Evolutionary conservation across 2,329 filamentous ascomycete genomes (phyloP).

Genomic region (Neocucurbitaria cava): DNA sequence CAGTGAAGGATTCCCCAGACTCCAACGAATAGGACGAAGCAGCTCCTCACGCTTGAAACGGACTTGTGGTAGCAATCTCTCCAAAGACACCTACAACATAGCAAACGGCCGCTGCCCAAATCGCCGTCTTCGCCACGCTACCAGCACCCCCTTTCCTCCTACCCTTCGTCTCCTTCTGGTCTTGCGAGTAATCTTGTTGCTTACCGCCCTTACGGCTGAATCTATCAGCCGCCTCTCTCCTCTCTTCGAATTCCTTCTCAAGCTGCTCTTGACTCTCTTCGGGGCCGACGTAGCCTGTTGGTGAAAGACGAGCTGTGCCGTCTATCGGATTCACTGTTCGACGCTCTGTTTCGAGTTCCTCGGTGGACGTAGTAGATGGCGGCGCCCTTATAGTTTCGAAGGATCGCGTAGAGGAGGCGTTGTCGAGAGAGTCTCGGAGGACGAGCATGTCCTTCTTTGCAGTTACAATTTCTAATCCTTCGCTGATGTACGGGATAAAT

Average conservation of each 20-base stretch:
- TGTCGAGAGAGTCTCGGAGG: slow-evolving; percentile 27
- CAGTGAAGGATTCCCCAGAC: not conserved
- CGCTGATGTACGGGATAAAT: slow-evolving; percentile 40
- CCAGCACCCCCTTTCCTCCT: slow-evolving; percentile 20
- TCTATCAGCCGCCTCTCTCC: slow-evolving; percentile 26
- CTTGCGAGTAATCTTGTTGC: slow-evolving; percentile 1
- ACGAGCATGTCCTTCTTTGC: slow-evolving; percentile 41
- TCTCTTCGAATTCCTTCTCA: slow-evolving; percentile 31
- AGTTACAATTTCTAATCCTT: slow-evolving; percentile 35
- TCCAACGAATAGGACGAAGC: not conserved
- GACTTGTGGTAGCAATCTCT: slow-evolving; percentile 22
- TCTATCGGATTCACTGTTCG: slow-evolving; percentile 43
- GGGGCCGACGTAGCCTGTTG: slow-evolving; percentile 44
- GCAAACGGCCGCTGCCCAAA: slow-evolving; percentile 36
- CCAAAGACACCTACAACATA: slow-evolving; percentile 44
- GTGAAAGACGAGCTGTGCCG: slow-evolving; percentile 41
- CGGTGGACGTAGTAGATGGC: not conserved
- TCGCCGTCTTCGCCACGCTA: slow-evolving; percentile 39
- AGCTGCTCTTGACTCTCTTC: slow-evolving; percentile 31
- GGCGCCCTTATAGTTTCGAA: slow-evolving; percentile 12
- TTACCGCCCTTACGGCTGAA: slow-evolving; percentile 3
- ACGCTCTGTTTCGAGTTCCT: slow-evolving; percentile 1
- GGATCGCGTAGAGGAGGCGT: slow-evolving; percentile 8
- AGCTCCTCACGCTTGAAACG: not conserved
- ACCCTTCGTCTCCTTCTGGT: slow-evolving; percentile 11